These are phyloP conservation scores for Pythium vanterpoolii DNA, from an alignment of 352 stramenopile species.

Conservation along the genomic window DNA sequence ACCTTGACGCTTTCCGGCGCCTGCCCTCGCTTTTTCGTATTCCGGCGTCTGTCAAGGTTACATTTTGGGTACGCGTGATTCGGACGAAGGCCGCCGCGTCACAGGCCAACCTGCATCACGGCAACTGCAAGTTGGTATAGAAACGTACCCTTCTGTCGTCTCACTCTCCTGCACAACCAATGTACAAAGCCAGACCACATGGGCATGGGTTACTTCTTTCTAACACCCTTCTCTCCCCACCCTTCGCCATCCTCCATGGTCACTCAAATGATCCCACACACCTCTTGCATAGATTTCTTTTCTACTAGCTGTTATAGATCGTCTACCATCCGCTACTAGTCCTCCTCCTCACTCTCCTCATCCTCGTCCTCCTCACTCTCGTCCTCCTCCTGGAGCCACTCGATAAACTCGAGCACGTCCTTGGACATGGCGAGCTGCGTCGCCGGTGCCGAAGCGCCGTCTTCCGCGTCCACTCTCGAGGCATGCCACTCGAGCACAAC, in stretches of 20 bases:
- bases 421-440: slow-evolving; percentile 58
- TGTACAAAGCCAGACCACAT: slow-evolving; percentile 6
- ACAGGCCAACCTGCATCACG: too few relatives aligned
- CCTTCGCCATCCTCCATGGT: neutral
- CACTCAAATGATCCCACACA: neutral
- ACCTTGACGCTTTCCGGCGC: too few relatives aligned
- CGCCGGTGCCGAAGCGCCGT: slow-evolving; percentile 22
- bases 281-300: neutral
- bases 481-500: slow-evolving; percentile 90
- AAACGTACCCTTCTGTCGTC: slow-evolving; percentile 1
- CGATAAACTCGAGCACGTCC: slow-evolving; percentile 91
- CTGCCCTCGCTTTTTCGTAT: too few relatives aligned
- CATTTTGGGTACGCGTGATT: too few relatives aligned
- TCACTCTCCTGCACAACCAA: neutral
- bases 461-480: slow-evolving; percentile 14
- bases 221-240: neutral
- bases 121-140: slow-evolving; percentile 19
- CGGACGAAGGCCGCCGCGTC: too few relatives aligned
- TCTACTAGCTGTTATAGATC: neutral
- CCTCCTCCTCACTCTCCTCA: slow-evolving; percentile 37
- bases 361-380: slow-evolving; percentile 44
- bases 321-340: slow-evolving; percentile 22
- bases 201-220: slow-evolving; percentile 12
- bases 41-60: too few relatives aligned
- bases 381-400: slow-evolving; percentile 87